Evolutionary conservation across 2,329 filamentous ascomycete species (phyloP).

Genomic region (Aspergillus persii): DNA sequence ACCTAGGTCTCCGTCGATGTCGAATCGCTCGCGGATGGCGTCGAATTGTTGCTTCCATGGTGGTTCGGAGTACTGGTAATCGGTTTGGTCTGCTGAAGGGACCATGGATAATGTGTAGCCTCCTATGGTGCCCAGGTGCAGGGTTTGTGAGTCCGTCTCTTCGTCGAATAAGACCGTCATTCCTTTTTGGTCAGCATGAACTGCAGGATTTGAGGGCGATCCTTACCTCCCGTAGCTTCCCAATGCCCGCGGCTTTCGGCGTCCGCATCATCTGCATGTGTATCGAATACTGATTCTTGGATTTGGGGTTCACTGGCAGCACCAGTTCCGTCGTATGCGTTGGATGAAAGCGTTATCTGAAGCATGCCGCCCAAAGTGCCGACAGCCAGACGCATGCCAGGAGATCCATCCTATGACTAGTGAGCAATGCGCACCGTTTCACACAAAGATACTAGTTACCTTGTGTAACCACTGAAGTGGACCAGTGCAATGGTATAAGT

Average conservation of each 20-base stretch:
- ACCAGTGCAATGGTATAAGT: slow-evolving; percentile 25
- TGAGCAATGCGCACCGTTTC: slow-evolving; percentile 4
- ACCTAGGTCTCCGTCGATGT: slow-evolving; percentile 50
- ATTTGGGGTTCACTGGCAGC: slow-evolving; percentile 5
- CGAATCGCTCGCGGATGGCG: slow-evolving; percentile 43
- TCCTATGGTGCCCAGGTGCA: slow-evolving; percentile 33
- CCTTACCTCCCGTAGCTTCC: slow-evolving; percentile 36
- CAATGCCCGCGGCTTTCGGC: slow-evolving; percentile 19
- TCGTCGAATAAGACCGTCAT: slow-evolving; percentile 22
- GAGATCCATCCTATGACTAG: slow-evolving; percentile 19
- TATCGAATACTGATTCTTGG: slow-evolving; percentile 23
- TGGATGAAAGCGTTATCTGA: slow-evolving; percentile 20
- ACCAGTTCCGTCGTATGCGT: slow-evolving; percentile 14
- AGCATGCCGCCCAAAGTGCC: slow-evolving; percentile 26
- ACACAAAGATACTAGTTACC: slow-evolving; percentile 30
- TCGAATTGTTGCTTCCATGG: slow-evolving; percentile 33
- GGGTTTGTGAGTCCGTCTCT: slow-evolving; percentile 11
- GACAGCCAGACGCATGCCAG: slow-evolving; percentile 21
- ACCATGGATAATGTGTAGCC: slow-evolving; percentile 22
- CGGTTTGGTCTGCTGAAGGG: slow-evolving; percentile 11
- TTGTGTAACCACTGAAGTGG: slow-evolving; percentile 31
- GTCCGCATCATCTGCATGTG: slow-evolving; percentile 7
- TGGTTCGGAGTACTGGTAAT: slow-evolving; percentile 8
- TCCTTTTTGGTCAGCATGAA: slow-evolving; percentile 22
- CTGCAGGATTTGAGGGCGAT: neutral